These are phyloP conservation scores for Kodamaea arcana DNA, from an alignment of 1,139 yeast genomes.

Conservation along the genomic window DNA sequence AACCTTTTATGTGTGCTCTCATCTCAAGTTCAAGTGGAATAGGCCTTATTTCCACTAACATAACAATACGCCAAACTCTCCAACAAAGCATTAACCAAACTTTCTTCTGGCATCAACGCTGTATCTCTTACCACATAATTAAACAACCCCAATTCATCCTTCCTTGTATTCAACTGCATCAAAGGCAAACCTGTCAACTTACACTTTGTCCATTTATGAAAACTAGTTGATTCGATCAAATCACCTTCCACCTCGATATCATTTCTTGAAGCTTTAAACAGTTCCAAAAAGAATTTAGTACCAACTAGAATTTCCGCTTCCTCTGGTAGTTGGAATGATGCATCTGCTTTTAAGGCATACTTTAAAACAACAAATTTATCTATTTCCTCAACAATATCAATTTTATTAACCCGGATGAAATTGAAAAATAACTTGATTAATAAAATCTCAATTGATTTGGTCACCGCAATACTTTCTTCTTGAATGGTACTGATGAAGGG, in stretches of 20 bases:
- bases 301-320: constrained; percentile 20
- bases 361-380: constrained; percentile 28
- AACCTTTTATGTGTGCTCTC: too few species aligned
- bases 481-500: constrained; percentile 7
- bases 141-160: constrained; percentile 32
- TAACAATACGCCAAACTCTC: constrained; percentile 26
- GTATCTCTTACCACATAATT: constrained; percentile 23
- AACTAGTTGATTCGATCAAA: constrained; percentile 24
- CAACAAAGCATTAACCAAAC: constrained; percentile 16
- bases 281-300: constrained; percentile 27
- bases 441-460: constrained; percentile 13
- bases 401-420: constrained; percentile 8
- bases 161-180: constrained; percentile 28
- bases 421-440: constrained; percentile 17
- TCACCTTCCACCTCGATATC: constrained; percentile 14
- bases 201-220: constrained; percentile 40
- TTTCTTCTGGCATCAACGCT: constrained; percentile 9
- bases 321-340: constrained; percentile 11
- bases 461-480: constrained; percentile 14
- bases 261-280: constrained; percentile 17
- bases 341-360: constrained; percentile 10
- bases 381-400: constrained; percentile 11
- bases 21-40: constrained; percentile 8
- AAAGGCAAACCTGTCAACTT: constrained; percentile 35
- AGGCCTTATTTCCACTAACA: constrained; percentile 29